Conservation (phyloP, 164 flowering plant genomes). For the Saururus chinensis region DNA sequence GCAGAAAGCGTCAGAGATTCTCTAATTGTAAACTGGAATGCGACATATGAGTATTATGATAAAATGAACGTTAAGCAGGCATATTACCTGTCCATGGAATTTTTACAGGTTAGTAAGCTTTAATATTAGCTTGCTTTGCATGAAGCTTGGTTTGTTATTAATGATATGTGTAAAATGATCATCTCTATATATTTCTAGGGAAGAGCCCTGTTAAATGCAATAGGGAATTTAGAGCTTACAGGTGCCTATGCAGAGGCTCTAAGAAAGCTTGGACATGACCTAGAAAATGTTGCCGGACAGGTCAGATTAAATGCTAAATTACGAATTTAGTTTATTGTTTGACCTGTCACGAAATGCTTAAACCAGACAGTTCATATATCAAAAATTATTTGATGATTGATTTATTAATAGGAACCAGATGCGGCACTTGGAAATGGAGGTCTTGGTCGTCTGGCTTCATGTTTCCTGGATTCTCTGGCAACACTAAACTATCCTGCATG, state of each 20-base stretch:
- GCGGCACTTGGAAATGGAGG: conserved; percentile 99
- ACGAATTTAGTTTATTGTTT: too few species aligned
- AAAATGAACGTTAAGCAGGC: conserved; percentile 81
- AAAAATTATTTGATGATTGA: neutral
- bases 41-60: conserved; percentile 65
- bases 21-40: conserved; percentile 79
- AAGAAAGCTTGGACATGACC: conserved; percentile 56
- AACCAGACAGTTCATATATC: neutral
- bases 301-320: conserved; percentile 18
- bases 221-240: conserved; percentile 84
- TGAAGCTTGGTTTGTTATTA: neutral
- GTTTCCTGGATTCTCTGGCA: conserved; percentile 86
- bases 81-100: conserved; percentile 91
- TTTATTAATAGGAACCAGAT: conserved; percentile 65
- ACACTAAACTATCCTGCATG: conserved; percentile 94
- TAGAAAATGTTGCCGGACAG: conserved; percentile 75
- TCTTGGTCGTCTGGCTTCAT: conserved; percentile 86
- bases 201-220: conserved; percentile 81
- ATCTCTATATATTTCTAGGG: conserved; percentile 37
- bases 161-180: neutral
- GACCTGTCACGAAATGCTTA: neutral
- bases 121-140: neutral
- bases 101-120: conserved; percentile 58
- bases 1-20: conserved; percentile 82
- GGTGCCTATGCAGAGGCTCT: conserved; percentile 90